Evolutionary conservation across 352 stramenopile species (phyloP).

Genomic region (Pythium plurisporium): DNA sequence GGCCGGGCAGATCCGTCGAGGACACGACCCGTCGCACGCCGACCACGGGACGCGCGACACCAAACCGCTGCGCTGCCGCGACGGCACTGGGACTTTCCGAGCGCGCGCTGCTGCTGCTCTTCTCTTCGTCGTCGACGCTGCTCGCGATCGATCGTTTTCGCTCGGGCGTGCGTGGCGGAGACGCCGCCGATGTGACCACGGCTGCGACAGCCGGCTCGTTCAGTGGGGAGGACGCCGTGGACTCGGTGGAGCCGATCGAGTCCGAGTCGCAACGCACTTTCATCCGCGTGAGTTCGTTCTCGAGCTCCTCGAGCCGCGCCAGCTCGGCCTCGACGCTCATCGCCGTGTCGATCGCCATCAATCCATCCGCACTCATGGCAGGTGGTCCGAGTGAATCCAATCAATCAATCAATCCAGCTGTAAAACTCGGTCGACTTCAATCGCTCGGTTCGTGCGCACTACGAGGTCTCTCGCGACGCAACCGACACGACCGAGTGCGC

Average conservation of each 20-base stretch:
- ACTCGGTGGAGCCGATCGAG: constrained; percentile 23
- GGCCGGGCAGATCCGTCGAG: constrained; percentile 10
- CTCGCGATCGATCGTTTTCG: background rate
- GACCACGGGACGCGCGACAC: constrained; percentile 10
- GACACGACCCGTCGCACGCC: constrained; percentile 17
- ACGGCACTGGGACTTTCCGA: background rate
- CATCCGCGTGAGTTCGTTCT: constrained; percentile 20
- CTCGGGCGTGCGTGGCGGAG: constrained; percentile 12
- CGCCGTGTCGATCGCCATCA: constrained; percentile 14
- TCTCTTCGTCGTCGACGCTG: constrained; percentile 3
- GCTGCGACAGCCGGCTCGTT: no score
- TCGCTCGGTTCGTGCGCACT: background rate
- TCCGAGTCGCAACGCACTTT: constrained; percentile 33
- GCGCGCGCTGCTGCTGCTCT: background rate
- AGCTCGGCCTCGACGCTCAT: constrained; percentile 15
- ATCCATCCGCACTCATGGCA: background rate
- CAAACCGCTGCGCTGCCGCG: constrained; percentile 17
- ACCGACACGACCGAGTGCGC: background rate
- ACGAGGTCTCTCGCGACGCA: background rate
- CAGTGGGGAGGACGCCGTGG: constrained; percentile 26
- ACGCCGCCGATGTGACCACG: constrained; percentile 2
- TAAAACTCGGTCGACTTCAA: background rate
- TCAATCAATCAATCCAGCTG: constrained; percentile 8
- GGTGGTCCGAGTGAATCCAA: background rate
- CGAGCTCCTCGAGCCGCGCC: constrained; percentile 13